Percentiles rank a stretch among this genome's conserved stretches.
Conservation (phyloP, 331 rosid genomes). For the Pyracantha coccinea region DNA sequence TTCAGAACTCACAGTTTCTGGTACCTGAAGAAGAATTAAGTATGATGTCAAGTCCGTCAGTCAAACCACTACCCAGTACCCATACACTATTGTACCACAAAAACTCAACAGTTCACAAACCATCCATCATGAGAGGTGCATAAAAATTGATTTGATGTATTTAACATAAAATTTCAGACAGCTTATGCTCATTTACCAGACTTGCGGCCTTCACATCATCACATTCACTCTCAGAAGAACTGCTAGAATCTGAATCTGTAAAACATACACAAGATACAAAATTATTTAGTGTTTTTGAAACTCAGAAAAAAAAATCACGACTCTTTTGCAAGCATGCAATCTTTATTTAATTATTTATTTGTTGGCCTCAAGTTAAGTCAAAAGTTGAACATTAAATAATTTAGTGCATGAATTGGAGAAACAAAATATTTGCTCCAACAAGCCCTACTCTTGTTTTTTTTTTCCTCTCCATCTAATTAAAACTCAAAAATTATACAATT, state of each 20-base stretch:
- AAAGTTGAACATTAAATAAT: too few species aligned
- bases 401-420: not conserved
- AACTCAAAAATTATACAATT: not conserved
- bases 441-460: not conserved
- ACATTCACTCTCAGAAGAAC: slow-evolving; percentile 57
- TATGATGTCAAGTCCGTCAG: not conserved
- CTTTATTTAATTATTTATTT: too few species aligned
- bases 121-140: not conserved
- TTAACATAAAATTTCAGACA: slow-evolving; percentile 1
- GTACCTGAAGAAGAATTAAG: slow-evolving; percentile 40
- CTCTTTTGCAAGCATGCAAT: not conserved
- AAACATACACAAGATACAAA: slow-evolving; percentile 13
- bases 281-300: not conserved
- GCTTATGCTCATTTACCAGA: slow-evolving; percentile 38
- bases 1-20: slow-evolving; percentile 34
- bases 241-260: slow-evolving; percentile 51
- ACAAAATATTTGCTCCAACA: not conserved
- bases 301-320: not conserved
- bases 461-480: not conserved
- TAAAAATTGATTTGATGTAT: not conserved
- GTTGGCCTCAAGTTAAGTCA: not conserved
- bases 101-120: not conserved
- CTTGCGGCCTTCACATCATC: slow-evolving; percentile 36
- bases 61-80: not conserved
- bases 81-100: not conserved